Percentiles rank a stretch among this genome's conserved stretches.
These are phyloP conservation scores for Aspergillus japonicus DNA, from an alignment of 2,329 filamentous ascomycete species.

Conservation along the genomic window DNA sequence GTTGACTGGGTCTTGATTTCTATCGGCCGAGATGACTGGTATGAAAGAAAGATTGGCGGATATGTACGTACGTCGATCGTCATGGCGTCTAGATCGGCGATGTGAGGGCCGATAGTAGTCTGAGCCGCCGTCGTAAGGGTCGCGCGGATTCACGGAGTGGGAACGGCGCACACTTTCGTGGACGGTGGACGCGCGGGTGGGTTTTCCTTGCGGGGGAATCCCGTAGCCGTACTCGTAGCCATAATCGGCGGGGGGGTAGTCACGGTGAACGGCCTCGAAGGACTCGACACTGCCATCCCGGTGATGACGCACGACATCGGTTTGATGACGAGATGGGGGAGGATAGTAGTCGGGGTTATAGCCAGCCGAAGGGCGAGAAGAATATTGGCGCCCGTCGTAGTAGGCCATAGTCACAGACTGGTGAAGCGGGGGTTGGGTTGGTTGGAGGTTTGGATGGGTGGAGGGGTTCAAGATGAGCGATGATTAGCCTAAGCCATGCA, in stretches of 20 bases:
- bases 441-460: constrained; percentile 2
- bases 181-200: constrained; percentile 28
- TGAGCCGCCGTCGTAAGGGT: constrained; percentile 34
- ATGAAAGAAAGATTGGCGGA: no score
- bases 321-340: constrained; percentile 20
- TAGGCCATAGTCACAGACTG: constrained; percentile 32
- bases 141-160: constrained; percentile 36
- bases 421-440: background rate
- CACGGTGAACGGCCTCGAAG: constrained; percentile 77
- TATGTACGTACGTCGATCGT: constrained; percentile 39
- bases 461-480: background rate
- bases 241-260: constrained; percentile 69
- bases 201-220: constrained; percentile 23
- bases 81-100: constrained; percentile 48
- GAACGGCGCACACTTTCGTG: constrained; percentile 39
- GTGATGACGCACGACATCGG: constrained; percentile 23
- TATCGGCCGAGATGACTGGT: background rate
- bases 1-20: background rate
- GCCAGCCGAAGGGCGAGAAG: constrained; percentile 23
- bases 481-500: no score
- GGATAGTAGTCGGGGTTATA: constrained; percentile 33
- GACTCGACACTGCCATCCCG: constrained; percentile 69
- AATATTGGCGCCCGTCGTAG: constrained; percentile 37
- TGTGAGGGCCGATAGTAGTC: constrained; percentile 35
- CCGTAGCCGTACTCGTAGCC: constrained; percentile 43